Percentiles rank a stretch among this genome's conserved stretches.
These are phyloP conservation scores for Scheffersomyces ergatensis DNA, from an alignment of 805 yeast species.

Conservation along the genomic window DNA sequence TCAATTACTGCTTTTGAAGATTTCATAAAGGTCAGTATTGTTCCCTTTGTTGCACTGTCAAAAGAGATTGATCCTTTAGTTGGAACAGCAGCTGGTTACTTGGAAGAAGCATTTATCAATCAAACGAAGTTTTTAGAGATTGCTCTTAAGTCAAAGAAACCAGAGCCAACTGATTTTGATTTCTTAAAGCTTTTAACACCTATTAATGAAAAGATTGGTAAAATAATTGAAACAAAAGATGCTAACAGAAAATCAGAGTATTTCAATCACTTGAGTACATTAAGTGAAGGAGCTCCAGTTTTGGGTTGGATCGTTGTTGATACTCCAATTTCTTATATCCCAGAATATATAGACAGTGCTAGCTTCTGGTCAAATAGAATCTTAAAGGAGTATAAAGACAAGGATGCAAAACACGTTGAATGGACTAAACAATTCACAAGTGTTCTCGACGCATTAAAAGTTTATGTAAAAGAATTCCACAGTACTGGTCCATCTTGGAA, in stretches of 20 bases:
- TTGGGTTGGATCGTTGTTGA: conserved; percentile 85
- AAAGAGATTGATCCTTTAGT: conserved; percentile 54
- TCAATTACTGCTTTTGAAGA: conserved; percentile 52
- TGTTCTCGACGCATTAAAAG: conserved; percentile 67
- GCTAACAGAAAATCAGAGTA: conserved; percentile 64
- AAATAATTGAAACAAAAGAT: conserved; percentile 68
- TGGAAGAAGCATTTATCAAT: conserved; percentile 53
- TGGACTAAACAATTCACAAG: conserved; percentile 75
- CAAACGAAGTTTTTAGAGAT: conserved; percentile 61
- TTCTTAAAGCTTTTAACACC: conserved; percentile 64
- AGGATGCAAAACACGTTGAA: conserved; percentile 63
- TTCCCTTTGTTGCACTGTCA: conserved; percentile 59
- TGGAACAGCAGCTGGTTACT: conserved; percentile 50
- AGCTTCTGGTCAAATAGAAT: conserved; percentile 94
- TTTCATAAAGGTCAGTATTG: conserved; percentile 50
- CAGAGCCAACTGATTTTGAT: conserved; percentile 53
- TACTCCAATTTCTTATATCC: conserved; percentile 72
- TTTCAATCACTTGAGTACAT: conserved; percentile 72
- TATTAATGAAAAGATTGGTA: conserved; percentile 56
- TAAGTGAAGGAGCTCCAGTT: conserved; percentile 87
- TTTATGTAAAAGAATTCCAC: conserved; percentile 74
- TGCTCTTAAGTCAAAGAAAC: conserved; percentile 61
- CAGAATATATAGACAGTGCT: conserved; percentile 86
- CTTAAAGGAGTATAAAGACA: conserved; percentile 76
- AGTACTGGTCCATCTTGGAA: conserved; percentile 85